Percentiles rank a stretch among this genome's conserved stretches.
Evolutionary conservation across 2,329 filamentous ascomycete genomes (phyloP).

Genomic region (Neofusicoccum sp.): DNA sequence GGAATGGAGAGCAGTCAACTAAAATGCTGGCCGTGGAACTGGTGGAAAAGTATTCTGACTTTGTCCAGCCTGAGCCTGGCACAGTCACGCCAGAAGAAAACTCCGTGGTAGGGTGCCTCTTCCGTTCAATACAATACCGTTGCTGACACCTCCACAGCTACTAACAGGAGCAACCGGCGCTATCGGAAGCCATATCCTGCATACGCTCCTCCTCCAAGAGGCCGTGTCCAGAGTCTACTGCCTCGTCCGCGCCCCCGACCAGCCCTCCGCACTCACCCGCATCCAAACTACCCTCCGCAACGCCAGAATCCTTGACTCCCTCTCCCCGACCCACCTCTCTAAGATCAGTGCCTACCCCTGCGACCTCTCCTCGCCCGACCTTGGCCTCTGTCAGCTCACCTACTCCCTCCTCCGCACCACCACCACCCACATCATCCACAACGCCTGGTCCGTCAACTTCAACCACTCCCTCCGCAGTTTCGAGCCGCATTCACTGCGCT

Average conservation of each 20-base stretch:
- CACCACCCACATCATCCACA: constrained; percentile 52
- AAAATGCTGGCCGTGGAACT: constrained; percentile 45
- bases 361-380: constrained; percentile 28
- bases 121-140: not conserved
- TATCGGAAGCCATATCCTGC: constrained; percentile 60
- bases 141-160: constrained; percentile 33
- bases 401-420: constrained; percentile 24
- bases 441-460: constrained; percentile 61
- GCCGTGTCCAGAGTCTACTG: constrained; percentile 50
- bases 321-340: constrained; percentile 27
- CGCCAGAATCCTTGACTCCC: constrained; percentile 34
- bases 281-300: constrained; percentile 35
- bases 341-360: constrained; percentile 39
- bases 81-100: constrained; percentile 22
- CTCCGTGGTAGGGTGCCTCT: constrained; percentile 2
- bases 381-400: constrained; percentile 41
- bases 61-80: constrained; percentile 24
- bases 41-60: constrained; percentile 45
- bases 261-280: constrained; percentile 28
- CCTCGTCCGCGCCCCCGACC: constrained; percentile 46
- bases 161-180: constrained; percentile 67
- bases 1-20: constrained; percentile 29
- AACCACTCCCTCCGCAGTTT: constrained; percentile 54
- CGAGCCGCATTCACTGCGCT: constrained; percentile 42
- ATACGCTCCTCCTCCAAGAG: constrained; percentile 28